Evolutionary conservation across 1,139 yeast genomes (phyloP).

Genomic region (Yarrowia galli): DNA sequence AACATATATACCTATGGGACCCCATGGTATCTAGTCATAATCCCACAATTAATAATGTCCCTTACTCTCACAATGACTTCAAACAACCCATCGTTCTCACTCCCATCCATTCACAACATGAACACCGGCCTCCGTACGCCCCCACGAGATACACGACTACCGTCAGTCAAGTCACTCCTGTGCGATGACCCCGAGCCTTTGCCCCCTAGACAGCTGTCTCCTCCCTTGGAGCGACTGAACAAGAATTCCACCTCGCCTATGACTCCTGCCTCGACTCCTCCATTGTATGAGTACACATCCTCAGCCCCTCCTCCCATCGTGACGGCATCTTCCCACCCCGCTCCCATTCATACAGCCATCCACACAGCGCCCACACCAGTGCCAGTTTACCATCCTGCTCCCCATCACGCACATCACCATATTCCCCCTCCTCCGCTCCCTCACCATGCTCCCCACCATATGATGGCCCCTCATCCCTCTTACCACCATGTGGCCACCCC

Average conservation of each 20-base stretch:
- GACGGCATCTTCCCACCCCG: not conserved
- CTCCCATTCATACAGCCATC: too few species aligned
- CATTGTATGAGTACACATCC: constrained; percentile 10
- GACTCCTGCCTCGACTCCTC: constrained; percentile 34
- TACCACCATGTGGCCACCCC: constrained; percentile 23
- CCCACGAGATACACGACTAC: constrained; percentile 27
- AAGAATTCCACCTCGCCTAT: not conserved
- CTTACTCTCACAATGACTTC: constrained; percentile 17
- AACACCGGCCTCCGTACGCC: constrained; percentile 30
- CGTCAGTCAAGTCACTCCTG: constrained; percentile 24
- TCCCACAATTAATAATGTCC: constrained; percentile 25
- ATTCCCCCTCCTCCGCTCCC: constrained; percentile 27
- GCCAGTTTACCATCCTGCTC: constrained; percentile 15
- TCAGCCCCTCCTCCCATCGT: not conserved
- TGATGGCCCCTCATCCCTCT: constrained; percentile 16
- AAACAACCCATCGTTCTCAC: constrained; percentile 20
- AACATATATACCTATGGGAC: constrained; percentile 7
- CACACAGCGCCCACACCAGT: constrained; percentile 10
- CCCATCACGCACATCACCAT: constrained; percentile 11
- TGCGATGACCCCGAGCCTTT: constrained; percentile 28
- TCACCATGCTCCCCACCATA: constrained; percentile 23
- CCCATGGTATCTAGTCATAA: not conserved
- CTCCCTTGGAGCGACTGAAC: constrained; percentile 28
- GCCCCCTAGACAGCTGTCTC: constrained; percentile 28
- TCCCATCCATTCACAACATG: constrained; percentile 34